phyloP scores from a whole-genome alignment of 306 rosid species.

The Begonia peltatifolia region DNA sequence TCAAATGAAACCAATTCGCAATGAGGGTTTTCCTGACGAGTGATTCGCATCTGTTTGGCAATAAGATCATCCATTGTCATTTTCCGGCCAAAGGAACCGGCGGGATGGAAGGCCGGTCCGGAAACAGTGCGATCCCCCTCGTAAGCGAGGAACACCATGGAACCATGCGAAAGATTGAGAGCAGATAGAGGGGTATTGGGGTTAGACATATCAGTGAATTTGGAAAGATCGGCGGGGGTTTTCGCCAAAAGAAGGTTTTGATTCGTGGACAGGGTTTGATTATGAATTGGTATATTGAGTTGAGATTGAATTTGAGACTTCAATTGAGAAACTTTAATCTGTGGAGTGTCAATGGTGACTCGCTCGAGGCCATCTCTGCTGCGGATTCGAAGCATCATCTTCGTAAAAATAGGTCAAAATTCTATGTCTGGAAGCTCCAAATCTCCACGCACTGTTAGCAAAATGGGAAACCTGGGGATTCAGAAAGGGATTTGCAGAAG shows the following conservation, averaged over 20 bases:
- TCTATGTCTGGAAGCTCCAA: not conserved
- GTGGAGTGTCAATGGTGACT: conserved; percentile 43
- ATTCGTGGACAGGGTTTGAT: conserved; percentile 74
- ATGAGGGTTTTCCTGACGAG: conserved; percentile 79
- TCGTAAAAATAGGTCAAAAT: not conserved
- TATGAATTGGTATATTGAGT: conserved; percentile 47
- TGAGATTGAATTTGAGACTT: conserved; percentile 44
- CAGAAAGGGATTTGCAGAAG: not conserved
- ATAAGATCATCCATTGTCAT: conserved; percentile 98
- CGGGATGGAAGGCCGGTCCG: conserved; percentile 54
- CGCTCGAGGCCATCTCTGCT: conserved; percentile 94
- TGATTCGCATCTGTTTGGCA: conserved; percentile 82
- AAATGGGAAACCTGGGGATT: not conserved
- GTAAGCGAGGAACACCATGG: conserved; percentile 54
- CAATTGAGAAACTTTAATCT: conserved; percentile 45
- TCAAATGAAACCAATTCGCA: conserved; percentile 84
- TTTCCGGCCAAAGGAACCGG: conserved; percentile 92
- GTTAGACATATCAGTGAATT: conserved; percentile 58
- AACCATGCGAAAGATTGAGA: conserved; percentile 59
- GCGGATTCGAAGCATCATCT: conserved; percentile 83
- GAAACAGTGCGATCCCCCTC: conserved; percentile 66
- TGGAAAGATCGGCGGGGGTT: conserved; percentile 40
- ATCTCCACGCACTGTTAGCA: not conserved
- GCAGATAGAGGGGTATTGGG: conserved; percentile 37
- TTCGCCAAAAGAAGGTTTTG: conserved; percentile 71